phyloP scores from a whole-genome alignment of 768 basidiomycete species.

The Rhodotorula diobovata region DNA sequence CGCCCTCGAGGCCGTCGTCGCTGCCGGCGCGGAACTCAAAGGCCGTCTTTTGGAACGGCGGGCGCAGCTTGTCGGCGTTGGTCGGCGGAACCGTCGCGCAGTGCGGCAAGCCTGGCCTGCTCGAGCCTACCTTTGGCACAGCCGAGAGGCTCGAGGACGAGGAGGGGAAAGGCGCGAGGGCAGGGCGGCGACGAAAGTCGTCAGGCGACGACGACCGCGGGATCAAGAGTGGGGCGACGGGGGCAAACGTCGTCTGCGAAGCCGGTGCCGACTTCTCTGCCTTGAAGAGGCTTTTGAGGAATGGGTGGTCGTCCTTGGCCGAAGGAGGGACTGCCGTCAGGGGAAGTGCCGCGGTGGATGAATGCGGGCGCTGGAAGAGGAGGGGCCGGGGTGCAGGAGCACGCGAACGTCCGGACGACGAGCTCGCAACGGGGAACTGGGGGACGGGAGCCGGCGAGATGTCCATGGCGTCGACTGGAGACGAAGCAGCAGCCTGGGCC shows the following conservation, averaged over 20 bases:
- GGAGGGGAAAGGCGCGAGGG: constrained; percentile 3
- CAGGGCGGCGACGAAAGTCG: background rate
- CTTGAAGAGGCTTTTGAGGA: constrained; percentile 26
- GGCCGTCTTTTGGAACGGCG: background rate
- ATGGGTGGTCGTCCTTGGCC: constrained; percentile 10
- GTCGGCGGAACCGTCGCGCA: constrained; percentile 6
- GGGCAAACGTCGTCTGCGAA: constrained; percentile 28
- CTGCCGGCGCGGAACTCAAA: constrained; percentile 3
- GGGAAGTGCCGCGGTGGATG: background rate
- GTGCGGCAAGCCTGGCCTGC: constrained; percentile 15
- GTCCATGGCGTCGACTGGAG: constrained; percentile 30
- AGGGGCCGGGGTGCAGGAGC: constrained; percentile 5
- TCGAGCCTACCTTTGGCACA: background rate
- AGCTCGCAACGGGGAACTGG: background rate
- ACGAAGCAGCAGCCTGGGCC: background rate
- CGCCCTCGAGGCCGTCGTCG: background rate
- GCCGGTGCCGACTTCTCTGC: constrained; percentile 18
- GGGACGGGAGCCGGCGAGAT: constrained; percentile 24
- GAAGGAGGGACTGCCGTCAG: background rate
- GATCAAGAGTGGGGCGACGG: constrained; percentile 22
- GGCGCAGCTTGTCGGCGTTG: constrained; percentile 3
- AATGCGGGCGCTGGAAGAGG: constrained; percentile 19
- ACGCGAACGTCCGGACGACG: background rate
- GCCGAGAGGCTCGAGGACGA: background rate
- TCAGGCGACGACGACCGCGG: constrained; percentile 15